Evolutionary conservation across 306 rosid genomes (phyloP).

Genomic region (Canavalia ensiformis): DNA sequence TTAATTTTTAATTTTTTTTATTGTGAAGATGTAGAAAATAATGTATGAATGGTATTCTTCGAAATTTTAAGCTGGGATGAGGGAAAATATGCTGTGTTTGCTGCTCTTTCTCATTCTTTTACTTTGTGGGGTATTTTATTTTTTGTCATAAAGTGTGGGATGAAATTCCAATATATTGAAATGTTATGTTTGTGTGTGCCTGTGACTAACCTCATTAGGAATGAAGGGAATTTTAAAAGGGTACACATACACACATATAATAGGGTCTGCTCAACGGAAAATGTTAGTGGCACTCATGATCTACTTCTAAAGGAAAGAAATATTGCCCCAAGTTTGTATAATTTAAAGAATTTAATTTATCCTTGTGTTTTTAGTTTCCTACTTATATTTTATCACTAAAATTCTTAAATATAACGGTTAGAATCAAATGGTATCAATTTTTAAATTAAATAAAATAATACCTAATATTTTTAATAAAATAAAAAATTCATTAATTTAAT

Average conservation of each 20-base stretch:
- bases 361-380: not conserved
- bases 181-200: not conserved
- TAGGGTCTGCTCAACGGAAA: not conserved
- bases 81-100: not conserved
- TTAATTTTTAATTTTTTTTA: too few relatives aligned
- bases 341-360: not conserved
- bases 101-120: not conserved
- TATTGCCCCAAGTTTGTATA: not conserved
- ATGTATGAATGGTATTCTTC: too few relatives aligned
- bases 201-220: not conserved
- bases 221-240: not conserved
- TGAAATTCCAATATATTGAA: not conserved
- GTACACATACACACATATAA: not conserved
- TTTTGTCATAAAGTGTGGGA: not conserved
- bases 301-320: not conserved
- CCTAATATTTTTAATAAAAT: too few relatives aligned
- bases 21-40: too few relatives aligned
- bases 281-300: not conserved
- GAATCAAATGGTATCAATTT: too few relatives aligned
- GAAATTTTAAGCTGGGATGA: too few relatives aligned
- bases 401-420: not conserved
- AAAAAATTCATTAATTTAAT: too few relatives aligned
- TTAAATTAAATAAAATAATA: too few relatives aligned
- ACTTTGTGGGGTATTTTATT: not conserved
- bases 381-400: not conserved